These are phyloP conservation scores for Aspergillus caelatus DNA, from an alignment of 2,329 filamentous ascomycete genomes.

Conservation along the genomic window DNA sequence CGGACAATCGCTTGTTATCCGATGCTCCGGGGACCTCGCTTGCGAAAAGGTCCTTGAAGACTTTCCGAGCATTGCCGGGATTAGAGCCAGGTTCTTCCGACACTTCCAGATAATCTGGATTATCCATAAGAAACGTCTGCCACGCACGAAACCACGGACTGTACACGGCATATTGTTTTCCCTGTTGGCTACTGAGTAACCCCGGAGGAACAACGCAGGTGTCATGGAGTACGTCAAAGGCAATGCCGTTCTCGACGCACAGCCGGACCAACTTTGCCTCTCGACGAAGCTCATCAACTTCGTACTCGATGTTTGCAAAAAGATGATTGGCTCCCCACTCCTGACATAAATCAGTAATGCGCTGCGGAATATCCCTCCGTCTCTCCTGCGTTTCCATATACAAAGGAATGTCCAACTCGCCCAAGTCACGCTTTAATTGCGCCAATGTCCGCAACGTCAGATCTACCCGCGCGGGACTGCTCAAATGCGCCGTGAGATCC, in stretches of 20 bases:
- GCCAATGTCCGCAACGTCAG: conserved; percentile 75
- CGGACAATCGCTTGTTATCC: conserved; percentile 61
- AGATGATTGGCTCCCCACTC: conserved; percentile 75
- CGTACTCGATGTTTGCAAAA: conserved; percentile 85
- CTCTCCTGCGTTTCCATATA: conserved; percentile 72
- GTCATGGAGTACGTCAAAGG: conserved; percentile 75
- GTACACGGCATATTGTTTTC: conserved; percentile 83
- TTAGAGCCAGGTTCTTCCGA: conserved; percentile 63
- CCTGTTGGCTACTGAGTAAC: conserved; percentile 64
- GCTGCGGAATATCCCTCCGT: conserved; percentile 62
- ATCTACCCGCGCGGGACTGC: conserved; percentile 73
- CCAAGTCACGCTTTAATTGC: conserved; percentile 67
- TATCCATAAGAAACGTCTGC: conserved; percentile 71
- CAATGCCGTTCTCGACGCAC: conserved; percentile 65
- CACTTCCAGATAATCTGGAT: conserved; percentile 67
- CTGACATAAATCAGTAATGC: conserved; percentile 67
- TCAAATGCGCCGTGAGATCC: conserved; percentile 80
- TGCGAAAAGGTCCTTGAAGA: conserved; percentile 62
- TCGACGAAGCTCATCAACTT: conserved; percentile 83
- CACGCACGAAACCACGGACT: conserved; percentile 79
- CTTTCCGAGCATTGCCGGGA: conserved; percentile 49
- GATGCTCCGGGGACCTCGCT: conserved; percentile 64
- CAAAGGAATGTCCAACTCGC: conserved; percentile 73
- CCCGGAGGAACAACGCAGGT: conserved; percentile 82
- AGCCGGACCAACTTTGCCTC: conserved; percentile 68